Evolutionary conservation across 2,329 filamentous ascomycete genomes (phyloP).

Genomic region (Penicillium sp.): DNA sequence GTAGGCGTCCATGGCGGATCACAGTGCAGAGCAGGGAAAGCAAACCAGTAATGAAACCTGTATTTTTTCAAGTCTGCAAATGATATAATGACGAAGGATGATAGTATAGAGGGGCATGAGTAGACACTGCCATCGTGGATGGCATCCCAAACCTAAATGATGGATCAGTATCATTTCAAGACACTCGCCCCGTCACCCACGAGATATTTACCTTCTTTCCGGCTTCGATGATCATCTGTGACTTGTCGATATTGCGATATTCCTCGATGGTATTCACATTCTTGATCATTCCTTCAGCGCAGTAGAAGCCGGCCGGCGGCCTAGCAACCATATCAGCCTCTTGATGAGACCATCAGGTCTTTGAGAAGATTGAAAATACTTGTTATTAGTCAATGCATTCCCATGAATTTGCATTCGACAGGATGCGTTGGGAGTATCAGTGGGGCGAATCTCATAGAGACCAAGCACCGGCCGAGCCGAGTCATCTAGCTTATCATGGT

Average conservation of each 20-base stretch:
- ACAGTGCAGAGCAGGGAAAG: slow-evolving; percentile 87
- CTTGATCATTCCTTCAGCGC: slow-evolving; percentile 87
- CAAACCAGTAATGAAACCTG: slow-evolving; percentile 97
- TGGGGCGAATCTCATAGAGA: slow-evolving; percentile 74
- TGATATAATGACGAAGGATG: slow-evolving; percentile 81
- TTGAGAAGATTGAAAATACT: slow-evolving; percentile 54
- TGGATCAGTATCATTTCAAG: slow-evolving; percentile 12
- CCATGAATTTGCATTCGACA: slow-evolving; percentile 87
- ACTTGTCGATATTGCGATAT: slow-evolving; percentile 77
- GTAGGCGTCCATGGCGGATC: slow-evolving; percentile 71
- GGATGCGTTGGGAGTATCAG: slow-evolving; percentile 65
- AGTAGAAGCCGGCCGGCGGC: slow-evolving; percentile 63
- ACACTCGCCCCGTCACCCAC: background rate
- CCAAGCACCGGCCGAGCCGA: slow-evolving; percentile 81
- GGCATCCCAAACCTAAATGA: slow-evolving; percentile 83
- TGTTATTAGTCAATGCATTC: slow-evolving; percentile 73
- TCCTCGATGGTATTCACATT: slow-evolving; percentile 96
- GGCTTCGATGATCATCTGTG: slow-evolving; percentile 68
- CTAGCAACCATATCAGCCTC: slow-evolving; percentile 39
- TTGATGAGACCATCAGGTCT: background rate
- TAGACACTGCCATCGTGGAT: slow-evolving; percentile 96
- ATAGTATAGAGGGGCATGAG: slow-evolving; percentile 82
- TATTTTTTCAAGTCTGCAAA: slow-evolving; percentile 98
- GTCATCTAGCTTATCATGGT: slow-evolving; percentile 94
- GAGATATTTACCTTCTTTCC: slow-evolving; percentile 62